Evolutionary conservation across 179 eudicot species (phyloP).

Genomic region (Monotropa hypopitys): DNA sequence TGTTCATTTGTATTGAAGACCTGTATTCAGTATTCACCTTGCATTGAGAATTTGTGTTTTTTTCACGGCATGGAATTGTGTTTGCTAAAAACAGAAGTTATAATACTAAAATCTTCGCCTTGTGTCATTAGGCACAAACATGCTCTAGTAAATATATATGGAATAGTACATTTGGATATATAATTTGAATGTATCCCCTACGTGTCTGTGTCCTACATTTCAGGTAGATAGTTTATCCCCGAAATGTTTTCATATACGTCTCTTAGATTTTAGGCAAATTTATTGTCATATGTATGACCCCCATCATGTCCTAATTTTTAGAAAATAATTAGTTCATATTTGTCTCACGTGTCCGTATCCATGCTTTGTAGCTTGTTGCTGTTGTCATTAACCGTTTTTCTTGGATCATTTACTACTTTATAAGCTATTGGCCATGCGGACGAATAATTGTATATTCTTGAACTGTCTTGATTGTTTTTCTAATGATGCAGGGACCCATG

Average conservation of each 20-base stretch:
- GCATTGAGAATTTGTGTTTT: no score
- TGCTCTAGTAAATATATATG: no score
- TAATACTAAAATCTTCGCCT: no score
- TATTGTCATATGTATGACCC: background rate
- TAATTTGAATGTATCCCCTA: background rate
- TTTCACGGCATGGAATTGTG: no score
- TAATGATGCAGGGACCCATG: conserved; percentile 59
- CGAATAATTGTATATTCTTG: background rate
- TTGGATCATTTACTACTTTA: background rate
- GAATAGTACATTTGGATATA: no score
- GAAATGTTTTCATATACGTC: background rate
- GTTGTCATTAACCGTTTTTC: background rate
- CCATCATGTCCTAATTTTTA: background rate
- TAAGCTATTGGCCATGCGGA: background rate
- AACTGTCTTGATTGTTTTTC: conserved; percentile 9
- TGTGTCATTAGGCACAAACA: no score
- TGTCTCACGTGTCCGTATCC: background rate
- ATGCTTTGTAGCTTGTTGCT: background rate
- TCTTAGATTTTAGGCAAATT: background rate
- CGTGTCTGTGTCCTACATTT: background rate
- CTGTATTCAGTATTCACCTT: no score
- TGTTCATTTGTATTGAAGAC: no score
- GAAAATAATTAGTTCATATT: background rate
- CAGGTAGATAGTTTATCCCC: background rate
- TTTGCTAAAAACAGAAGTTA: no score